Conservation (phyloP, 805 yeast genomes). For the Kockiozyma suomiensis region DNA sequence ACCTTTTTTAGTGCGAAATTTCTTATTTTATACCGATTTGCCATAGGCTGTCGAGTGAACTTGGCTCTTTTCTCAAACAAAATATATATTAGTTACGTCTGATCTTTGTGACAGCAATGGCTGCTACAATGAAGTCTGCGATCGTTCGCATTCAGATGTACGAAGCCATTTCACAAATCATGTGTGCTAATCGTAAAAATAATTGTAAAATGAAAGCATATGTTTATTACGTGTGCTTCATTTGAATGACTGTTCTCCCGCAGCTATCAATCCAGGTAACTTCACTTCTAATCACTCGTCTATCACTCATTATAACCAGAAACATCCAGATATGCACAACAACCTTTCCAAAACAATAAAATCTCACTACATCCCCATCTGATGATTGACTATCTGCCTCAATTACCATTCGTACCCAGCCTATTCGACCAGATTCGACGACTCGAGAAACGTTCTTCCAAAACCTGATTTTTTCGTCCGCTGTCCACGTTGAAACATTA, state of each 20-base stretch:
- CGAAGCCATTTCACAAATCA: too few species aligned
- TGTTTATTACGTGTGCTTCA: not conserved
- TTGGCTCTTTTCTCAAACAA: not conserved
- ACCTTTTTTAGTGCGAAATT: not conserved
- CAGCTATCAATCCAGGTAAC: constrained; percentile 15
- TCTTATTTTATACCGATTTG: not conserved
- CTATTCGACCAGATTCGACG: constrained; percentile 15
- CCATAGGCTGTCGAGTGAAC: not conserved
- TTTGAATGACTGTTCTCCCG: constrained; percentile 9
- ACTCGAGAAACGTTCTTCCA: constrained; percentile 20
- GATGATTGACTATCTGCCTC: constrained; percentile 3
- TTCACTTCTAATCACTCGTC: constrained; percentile 6
- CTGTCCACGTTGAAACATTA: constrained; percentile 14
- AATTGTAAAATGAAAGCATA: not conserved
- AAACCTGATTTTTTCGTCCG: constrained; percentile 13
- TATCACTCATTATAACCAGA: constrained; percentile 21
- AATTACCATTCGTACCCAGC: constrained; percentile 13
- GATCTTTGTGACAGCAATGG: too few species aligned
- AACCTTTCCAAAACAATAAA: constrained; percentile 27
- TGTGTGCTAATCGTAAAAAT: too few species aligned
- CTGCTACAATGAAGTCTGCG: too few species aligned
- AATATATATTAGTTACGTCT: not conserved
- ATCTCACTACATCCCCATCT: constrained; percentile 10
- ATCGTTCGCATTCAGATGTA: too few species aligned
- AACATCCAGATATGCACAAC: constrained; percentile 27